A percentile compares a stretch with the other conserved stretches of the same genome.
Conservation (phyloP, 345 rosid genomes). For the Salix koriyanagi region DNA sequence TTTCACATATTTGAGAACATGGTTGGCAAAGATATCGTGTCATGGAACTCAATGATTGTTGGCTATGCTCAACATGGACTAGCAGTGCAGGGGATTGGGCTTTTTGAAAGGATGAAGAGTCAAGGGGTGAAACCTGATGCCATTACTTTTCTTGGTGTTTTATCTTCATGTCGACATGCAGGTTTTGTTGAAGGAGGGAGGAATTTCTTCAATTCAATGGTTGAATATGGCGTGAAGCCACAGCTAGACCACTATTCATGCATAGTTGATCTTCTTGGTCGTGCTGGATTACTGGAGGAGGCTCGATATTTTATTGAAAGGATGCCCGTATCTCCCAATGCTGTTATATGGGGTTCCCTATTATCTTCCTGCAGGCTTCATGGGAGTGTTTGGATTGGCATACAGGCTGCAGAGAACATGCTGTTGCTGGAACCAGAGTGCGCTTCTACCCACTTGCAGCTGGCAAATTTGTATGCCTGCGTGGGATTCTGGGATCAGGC, state of each 20-base stretch:
- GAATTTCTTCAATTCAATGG: conserved; percentile 55
- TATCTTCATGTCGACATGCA: conserved; percentile 82
- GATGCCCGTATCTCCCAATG: conserved; percentile 73
- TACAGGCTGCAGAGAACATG: conserved; percentile 77
- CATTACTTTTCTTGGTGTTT: conserved; percentile 73
- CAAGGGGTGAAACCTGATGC: conserved; percentile 50
- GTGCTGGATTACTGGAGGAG: conserved; percentile 69
- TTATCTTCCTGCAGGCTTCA: conserved; percentile 80
- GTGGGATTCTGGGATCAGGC: conserved; percentile 62
- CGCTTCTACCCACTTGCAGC: conserved; percentile 70
- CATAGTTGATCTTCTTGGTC: conserved; percentile 86
- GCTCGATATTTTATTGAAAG: conserved; percentile 46
- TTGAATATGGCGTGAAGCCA: conserved; percentile 47
- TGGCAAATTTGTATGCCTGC: conserved; percentile 75
- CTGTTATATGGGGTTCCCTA: conserved; percentile 79
- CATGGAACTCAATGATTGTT: conserved; percentile 95
- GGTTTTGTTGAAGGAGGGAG: conserved; percentile 67
- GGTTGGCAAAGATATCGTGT: conserved; percentile 50
- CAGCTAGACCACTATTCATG: conserved; percentile 76
- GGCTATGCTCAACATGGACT: conserved; percentile 86
- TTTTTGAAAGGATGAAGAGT: conserved; percentile 59
- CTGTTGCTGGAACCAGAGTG: conserved; percentile 68
- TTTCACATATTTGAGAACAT: conserved; percentile 39
- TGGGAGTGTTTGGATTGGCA: conserved; percentile 61
- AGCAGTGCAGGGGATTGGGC: conserved; percentile 48